Evolutionary conservation across 179 eudicot genomes (phyloP).

Genomic region (Drosera spatulata): DNA sequence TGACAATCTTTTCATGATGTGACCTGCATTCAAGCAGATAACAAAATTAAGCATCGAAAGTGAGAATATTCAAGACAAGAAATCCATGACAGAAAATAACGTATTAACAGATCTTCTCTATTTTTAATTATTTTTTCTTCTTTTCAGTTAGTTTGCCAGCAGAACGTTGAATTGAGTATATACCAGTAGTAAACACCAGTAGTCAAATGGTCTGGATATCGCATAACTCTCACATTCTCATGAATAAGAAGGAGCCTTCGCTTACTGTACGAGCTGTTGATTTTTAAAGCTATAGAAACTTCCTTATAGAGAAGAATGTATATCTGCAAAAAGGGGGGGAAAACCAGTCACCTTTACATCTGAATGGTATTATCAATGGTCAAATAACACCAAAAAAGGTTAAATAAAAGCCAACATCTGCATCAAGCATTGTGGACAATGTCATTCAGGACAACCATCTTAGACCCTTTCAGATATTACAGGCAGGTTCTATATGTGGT

Average conservation of each 20-base stretch:
- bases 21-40: slow-evolving; percentile 45
- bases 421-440: too few species aligned
- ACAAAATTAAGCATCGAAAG: slow-evolving; percentile 1
- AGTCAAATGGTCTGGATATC: slow-evolving; percentile 94
- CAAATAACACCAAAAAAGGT: too few species aligned
- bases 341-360: too few species aligned
- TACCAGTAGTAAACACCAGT: slow-evolving; percentile 42
- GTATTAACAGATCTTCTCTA: neutral
- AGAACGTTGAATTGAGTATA: neutral
- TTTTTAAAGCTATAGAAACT: slow-evolving; percentile 86
- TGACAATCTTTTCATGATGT: slow-evolving; percentile 94
- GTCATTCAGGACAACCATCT: too few species aligned
- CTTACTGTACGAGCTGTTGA: slow-evolving; percentile 90
- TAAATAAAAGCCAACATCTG: too few species aligned
- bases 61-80: neutral
- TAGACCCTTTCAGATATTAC: too few species aligned
- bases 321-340: slow-evolving; percentile 38
- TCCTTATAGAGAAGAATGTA: slow-evolving; percentile 95
- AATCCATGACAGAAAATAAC: neutral
- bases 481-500: too few species aligned
- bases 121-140: neutral
- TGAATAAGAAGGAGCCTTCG: slow-evolving; percentile 77
- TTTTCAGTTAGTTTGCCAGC: neutral
- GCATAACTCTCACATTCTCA: slow-evolving; percentile 84
- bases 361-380: too few species aligned